These are phyloP conservation scores for Syncephalastrum sp. DNA, from an alignment of 371 early-diverging fungal genomes.

Conservation along the genomic window DNA sequence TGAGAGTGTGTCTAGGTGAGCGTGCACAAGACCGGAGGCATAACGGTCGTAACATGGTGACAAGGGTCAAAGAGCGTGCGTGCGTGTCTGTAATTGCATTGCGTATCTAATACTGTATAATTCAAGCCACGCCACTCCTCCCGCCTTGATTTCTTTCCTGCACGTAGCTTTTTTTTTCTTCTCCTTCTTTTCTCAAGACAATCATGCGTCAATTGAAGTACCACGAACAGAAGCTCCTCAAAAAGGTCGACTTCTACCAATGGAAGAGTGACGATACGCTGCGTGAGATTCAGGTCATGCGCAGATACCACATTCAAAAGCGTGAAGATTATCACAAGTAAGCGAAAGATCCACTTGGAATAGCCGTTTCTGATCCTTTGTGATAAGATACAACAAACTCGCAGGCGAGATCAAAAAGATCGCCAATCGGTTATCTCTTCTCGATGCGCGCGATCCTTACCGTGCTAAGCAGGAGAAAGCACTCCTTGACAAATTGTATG, in stretches of 20 bases:
- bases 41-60: too few species aligned
- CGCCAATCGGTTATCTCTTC: constrained; percentile 84
- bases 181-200: constrained; percentile 4
- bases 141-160: neutral
- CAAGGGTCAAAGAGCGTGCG: too few species aligned
- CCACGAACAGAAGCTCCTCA: constrained; percentile 98
- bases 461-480: constrained; percentile 77
- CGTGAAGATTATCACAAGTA: constrained; percentile 96
- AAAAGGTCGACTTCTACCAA: constrained; percentile 98
- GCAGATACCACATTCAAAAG: constrained; percentile 89
- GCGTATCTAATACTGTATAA: too few species aligned
- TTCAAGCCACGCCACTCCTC: neutral
- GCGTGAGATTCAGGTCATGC: constrained; percentile 90
- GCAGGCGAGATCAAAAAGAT: constrained; percentile 88
- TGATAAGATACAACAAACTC: constrained; percentile 84
- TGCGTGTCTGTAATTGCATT: too few species aligned
- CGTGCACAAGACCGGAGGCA: too few species aligned
- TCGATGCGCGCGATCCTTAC: constrained; percentile 90
- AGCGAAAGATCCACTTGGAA: constrained; percentile 10
- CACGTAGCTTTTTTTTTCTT: neutral
- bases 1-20: too few species aligned
- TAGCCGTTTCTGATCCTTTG: neutral
- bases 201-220: constrained; percentile 82
- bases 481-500: constrained; percentile 89
- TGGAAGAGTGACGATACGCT: constrained; percentile 94